Percentiles rank a stretch among this genome's conserved stretches.
Evolutionary conservation across 1,284 basidiomycete genomes (phyloP).

Genomic region (Neolentinus lepideus): DNA sequence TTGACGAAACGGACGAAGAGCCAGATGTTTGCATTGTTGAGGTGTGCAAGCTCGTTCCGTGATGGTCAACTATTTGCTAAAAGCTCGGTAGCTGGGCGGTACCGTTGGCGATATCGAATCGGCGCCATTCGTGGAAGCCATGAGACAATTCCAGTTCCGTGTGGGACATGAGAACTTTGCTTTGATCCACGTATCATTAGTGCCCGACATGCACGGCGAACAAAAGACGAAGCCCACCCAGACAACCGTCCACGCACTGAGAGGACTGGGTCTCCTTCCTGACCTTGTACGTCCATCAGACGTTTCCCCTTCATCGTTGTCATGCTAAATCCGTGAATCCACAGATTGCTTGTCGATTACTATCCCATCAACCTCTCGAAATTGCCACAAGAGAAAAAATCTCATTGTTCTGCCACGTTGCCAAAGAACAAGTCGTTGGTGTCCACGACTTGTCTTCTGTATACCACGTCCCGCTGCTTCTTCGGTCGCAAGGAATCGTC

Average conservation of each 20-base stretch:
- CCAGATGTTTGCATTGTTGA: slow-evolving; percentile 98
- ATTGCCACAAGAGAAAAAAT: slow-evolving; percentile 91
- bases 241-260: slow-evolving; percentile 90
- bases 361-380: slow-evolving; percentile 69
- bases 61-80: background rate
- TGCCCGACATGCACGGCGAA: slow-evolving; percentile 97
- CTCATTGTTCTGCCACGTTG: slow-evolving; percentile 99
- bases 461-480: slow-evolving; percentile 94
- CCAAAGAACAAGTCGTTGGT: slow-evolving; percentile 89
- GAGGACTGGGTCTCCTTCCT: slow-evolving; percentile 89
- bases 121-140: slow-evolving; percentile 96
- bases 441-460: slow-evolving; percentile 97
- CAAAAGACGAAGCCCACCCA: slow-evolving; percentile 99
- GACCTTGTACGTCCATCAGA: slow-evolving; percentile 63
- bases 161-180: slow-evolving; percentile 98
- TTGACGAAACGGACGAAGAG: slow-evolving; percentile 89
- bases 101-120: slow-evolving; percentile 96
- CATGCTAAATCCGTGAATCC: background rate
- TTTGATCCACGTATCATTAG: slow-evolving; percentile 95
- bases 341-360: slow-evolving; percentile 87
- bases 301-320: background rate
- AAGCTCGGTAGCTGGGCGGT: slow-evolving; percentile 70
- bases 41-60: slow-evolving; percentile 35
- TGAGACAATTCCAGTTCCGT: slow-evolving; percentile 99
- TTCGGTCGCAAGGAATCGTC: slow-evolving; percentile 90